phyloP scores from a whole-genome alignment of 2,329 filamentous ascomycete species.

The Didymella pinodella region DNA sequence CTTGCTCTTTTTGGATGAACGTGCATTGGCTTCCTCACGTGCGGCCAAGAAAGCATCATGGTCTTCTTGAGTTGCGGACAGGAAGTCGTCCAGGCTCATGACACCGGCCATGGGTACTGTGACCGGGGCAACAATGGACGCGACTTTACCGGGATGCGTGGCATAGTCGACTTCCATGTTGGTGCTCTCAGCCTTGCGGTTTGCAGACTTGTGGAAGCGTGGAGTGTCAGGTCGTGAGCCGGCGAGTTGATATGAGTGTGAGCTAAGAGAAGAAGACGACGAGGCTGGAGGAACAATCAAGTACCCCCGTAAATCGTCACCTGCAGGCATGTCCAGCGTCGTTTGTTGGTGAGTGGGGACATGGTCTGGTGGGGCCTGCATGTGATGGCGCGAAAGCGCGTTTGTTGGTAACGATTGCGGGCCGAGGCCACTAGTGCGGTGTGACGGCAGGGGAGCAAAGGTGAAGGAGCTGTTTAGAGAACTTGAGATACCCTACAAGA shows the following conservation, averaged over 20 bases:
- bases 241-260: constrained; percentile 28
- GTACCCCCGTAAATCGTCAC: constrained; percentile 31
- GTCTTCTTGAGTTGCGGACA: constrained; percentile 19
- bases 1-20: constrained; percentile 20
- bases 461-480: background rate
- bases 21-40: constrained; percentile 17
- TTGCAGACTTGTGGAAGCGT: background rate
- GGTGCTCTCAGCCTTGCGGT: constrained; percentile 1
- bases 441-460: background rate
- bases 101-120: constrained; percentile 19
- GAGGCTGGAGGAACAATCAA: constrained; percentile 29
- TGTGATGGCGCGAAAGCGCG: constrained; percentile 39
- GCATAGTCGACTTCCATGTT: constrained; percentile 25
- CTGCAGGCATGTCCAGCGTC: constrained; percentile 21
- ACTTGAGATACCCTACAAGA: no score
- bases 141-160: background rate
- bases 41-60: constrained; percentile 19
- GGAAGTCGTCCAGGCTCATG: constrained; percentile 33
- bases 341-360: constrained; percentile 14
- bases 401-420: constrained; percentile 16
- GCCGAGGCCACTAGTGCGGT: constrained; percentile 10
- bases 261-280: background rate
- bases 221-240: constrained; percentile 4
- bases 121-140: background rate
- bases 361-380: constrained; percentile 22